Base-by-base conservation (phyloP, 73 alveolate species). In the Paramecium octaurelia region DNA sequence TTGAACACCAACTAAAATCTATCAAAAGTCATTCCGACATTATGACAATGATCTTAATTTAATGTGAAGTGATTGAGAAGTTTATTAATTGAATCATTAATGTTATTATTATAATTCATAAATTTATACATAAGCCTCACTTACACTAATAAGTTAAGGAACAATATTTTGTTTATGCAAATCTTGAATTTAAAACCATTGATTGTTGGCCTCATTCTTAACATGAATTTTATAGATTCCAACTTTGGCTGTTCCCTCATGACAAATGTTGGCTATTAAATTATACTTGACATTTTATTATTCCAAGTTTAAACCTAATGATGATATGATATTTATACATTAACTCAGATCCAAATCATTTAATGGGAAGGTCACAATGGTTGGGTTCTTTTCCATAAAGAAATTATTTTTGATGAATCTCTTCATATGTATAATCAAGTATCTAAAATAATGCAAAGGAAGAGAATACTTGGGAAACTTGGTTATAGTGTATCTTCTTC, bases 371-470 rank as follows among this genome's bases (percentile, higher is more conserved):
- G 98, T 97, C 68, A 98, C 99, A 57, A 98, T 98, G 29, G 99
- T 98, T 12, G 99, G 99, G 77, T 98, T 98, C 95, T 98, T 98
- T 95, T 98, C 99, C 77, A 96, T 86, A 94, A 98, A 98, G 95
- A 96, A 97, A 59, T 98, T 97, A 95, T 98, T 98, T 88, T 97
- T 98, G 36, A 95, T 85, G 96, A 97, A 98, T 89, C 99, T 93
- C 88, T 98, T 96, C 91, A 94, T 87, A 77, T 97, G 99, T 58
- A 98, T 59, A 8, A 97, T 95, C 38, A 97, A 73, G 77, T 43
- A 80, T 80, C 88, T 75, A 38, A 42, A 16, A 34, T 11, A 35
- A 75, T 3, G 38, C 6, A 29, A 34, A 2, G 38, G 40, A 29
- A 34, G 9, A 16, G 9, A 35, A 12, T 96, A 96, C 92, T 93